Conservation (phyloP, 2,329 filamentous ascomycete species). For the Cladosporium phlei region DNA sequence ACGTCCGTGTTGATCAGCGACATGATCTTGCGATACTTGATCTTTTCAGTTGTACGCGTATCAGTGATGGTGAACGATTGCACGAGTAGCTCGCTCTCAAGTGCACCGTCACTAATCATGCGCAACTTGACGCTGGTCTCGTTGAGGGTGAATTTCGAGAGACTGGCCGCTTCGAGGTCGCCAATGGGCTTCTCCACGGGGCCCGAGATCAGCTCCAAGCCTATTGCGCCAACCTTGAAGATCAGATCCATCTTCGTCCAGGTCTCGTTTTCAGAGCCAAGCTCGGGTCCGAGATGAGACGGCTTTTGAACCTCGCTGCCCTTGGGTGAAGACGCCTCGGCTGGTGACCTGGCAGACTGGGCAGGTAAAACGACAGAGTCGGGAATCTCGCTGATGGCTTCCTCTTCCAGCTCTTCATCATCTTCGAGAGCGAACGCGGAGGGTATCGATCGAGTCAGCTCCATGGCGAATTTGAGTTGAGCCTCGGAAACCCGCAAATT, state of each 20-base stretch:
- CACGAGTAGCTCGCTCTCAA: constrained; percentile 90
- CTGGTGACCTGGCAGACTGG: constrained; percentile 45
- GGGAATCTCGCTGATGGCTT: constrained; percentile 70
- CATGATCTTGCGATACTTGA: constrained; percentile 98
- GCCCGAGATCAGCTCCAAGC: constrained; percentile 78
- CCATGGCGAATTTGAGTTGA: constrained; percentile 83
- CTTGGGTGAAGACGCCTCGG: constrained; percentile 30
- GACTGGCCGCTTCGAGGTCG: constrained; percentile 69
- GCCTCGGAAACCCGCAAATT: constrained; percentile 86
- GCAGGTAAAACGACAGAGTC: constrained; percentile 48
- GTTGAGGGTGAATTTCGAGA: constrained; percentile 92
- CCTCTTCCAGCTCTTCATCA: constrained; percentile 63
- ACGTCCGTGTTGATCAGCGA: constrained; percentile 90
- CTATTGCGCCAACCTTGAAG: constrained; percentile 83
- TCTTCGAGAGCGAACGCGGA: constrained; percentile 74
- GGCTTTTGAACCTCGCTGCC: constrained; percentile 24
- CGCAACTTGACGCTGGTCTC: constrained; percentile 86
- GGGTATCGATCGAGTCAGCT: constrained; percentile 82
- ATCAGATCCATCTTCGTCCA: constrained; percentile 94
- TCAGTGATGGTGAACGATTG: constrained; percentile 94
- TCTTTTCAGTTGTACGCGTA: constrained; percentile 80
- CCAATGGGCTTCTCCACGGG: constrained; percentile 72
- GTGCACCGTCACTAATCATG: constrained; percentile 84
- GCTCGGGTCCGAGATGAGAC: constrained; percentile 54
- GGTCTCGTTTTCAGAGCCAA: constrained; percentile 61